phyloP scores from a whole-genome alignment of 2,329 filamentous ascomycete species.

The Berkeleyomyces basicola region DNA sequence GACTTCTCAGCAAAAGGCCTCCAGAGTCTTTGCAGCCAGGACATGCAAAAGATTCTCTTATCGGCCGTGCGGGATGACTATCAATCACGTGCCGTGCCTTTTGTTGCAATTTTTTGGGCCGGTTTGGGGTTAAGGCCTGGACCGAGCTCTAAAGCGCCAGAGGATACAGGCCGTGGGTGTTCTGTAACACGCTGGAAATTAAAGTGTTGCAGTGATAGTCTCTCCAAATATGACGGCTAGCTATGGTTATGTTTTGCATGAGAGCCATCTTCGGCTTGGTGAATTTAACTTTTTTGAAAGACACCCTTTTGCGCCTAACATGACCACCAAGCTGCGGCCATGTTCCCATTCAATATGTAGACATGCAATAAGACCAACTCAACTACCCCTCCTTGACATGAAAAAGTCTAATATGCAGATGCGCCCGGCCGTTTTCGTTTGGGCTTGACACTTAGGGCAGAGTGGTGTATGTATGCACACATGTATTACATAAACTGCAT shows the following conservation, averaged over 20 bases:
- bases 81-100: conserved; percentile 12
- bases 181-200: background rate
- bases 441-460: background rate
- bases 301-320: background rate
- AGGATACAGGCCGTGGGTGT: background rate
- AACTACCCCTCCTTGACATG: background rate
- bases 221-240: background rate
- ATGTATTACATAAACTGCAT: background rate
- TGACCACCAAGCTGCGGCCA: background rate
- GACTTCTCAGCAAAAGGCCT: background rate
- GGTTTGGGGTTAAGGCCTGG: background rate
- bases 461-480: background rate
- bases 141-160: background rate
- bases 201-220: background rate
- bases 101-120: background rate
- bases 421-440: background rate
- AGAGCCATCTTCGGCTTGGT: background rate
- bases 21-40: background rate
- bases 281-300: background rate
- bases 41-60: conserved; percentile 12
- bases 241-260: background rate
- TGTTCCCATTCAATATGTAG: background rate
- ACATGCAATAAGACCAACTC: background rate
- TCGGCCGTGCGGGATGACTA: conserved; percentile 10
- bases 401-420: background rate